Percentiles rank a stretch among this genome's conserved stretches.
Evolutionary conservation across 2,329 filamentous ascomycete genomes (phyloP).

Genomic region (Lachnellula cervina): DNA sequence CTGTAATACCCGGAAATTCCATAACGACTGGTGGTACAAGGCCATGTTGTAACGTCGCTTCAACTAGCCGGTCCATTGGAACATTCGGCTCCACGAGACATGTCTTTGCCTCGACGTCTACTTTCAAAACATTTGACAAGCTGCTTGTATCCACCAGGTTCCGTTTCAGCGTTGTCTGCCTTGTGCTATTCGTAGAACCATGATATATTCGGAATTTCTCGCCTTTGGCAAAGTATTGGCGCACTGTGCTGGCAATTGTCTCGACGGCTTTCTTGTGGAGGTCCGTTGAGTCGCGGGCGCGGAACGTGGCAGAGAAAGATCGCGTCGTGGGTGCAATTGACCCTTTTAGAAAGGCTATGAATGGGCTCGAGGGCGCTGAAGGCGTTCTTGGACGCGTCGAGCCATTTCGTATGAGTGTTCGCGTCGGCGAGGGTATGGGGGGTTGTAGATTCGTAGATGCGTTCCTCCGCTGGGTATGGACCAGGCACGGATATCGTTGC

Average conservation of each 20-base stretch:
- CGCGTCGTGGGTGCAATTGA: too few species aligned
- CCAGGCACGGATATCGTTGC: constrained; percentile 1
- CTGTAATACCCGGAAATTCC: constrained; percentile 67
- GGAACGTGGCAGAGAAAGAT: too few species aligned
- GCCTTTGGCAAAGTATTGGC: constrained; percentile 42
- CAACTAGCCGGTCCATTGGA: constrained; percentile 59
- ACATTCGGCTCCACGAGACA: constrained; percentile 63
- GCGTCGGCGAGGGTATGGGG: too few species aligned
- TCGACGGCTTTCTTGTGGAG: too few species aligned
- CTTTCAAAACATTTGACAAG: constrained; percentile 42
- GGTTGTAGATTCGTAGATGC: too few species aligned
- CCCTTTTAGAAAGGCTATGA: too few species aligned
- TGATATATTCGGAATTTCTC: constrained; percentile 52
- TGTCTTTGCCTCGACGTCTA: constrained; percentile 38
- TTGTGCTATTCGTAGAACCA: constrained; percentile 51
- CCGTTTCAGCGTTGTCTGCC: constrained; percentile 37
- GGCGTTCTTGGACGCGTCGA: too few species aligned
- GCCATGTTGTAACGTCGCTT: constrained; percentile 48
- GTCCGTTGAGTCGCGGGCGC: too few species aligned
- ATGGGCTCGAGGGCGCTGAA: too few species aligned
- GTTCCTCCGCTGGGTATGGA: too few species aligned
- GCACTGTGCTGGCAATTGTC: too few species aligned
- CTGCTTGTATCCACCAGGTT: constrained; percentile 44
- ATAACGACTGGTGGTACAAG: constrained; percentile 63
- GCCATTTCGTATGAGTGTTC: too few species aligned